Percentiles rank a stretch among this genome's conserved stretches.
Conservation (phyloP, 352 stramenopile species). For the Globisporangium acanthophoron region DNA sequence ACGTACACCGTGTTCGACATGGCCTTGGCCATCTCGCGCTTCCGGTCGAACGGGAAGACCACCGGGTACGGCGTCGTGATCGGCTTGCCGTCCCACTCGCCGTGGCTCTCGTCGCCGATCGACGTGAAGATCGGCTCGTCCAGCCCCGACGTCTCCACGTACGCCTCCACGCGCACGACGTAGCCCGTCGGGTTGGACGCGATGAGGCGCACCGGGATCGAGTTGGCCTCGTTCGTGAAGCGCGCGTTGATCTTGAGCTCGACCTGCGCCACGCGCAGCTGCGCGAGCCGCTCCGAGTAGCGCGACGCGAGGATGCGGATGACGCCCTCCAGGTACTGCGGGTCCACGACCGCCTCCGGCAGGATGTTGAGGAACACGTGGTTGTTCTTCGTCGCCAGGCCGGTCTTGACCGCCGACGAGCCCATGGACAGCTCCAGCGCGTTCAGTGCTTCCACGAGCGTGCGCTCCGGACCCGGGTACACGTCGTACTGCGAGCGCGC, state of each 20-base stretch:
- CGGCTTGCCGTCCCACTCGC: constrained; percentile 93
- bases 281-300: constrained; percentile 87
- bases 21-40: constrained; percentile 88
- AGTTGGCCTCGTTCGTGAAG: constrained; percentile 89
- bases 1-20: constrained; percentile 99
- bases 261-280: constrained; percentile 93
- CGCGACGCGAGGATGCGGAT: constrained; percentile 88
- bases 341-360: constrained; percentile 91
- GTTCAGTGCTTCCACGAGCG: constrained; percentile 98
- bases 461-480: constrained; percentile 92
- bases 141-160: constrained; percentile 93
- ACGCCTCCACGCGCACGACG: constrained; percentile 98
- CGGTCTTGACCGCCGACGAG: constrained; percentile 77
- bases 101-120: constrained; percentile 83
- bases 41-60: constrained; percentile 93
- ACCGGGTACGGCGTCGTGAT: constrained; percentile 97
- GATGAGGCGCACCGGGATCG: constrained; percentile 95
- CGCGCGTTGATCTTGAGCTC: constrained; percentile 96
- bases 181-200: constrained; percentile 98
- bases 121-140: constrained; percentile 87
- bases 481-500: constrained; percentile 87
- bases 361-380: constrained; percentile 99
- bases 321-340: constrained; percentile 94
- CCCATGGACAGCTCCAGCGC: constrained; percentile 94
- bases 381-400: constrained; percentile 92